These are phyloP conservation scores for Myotisia sp. DNA, from an alignment of 2,329 filamentous ascomycete genomes.

Conservation along the genomic window DNA sequence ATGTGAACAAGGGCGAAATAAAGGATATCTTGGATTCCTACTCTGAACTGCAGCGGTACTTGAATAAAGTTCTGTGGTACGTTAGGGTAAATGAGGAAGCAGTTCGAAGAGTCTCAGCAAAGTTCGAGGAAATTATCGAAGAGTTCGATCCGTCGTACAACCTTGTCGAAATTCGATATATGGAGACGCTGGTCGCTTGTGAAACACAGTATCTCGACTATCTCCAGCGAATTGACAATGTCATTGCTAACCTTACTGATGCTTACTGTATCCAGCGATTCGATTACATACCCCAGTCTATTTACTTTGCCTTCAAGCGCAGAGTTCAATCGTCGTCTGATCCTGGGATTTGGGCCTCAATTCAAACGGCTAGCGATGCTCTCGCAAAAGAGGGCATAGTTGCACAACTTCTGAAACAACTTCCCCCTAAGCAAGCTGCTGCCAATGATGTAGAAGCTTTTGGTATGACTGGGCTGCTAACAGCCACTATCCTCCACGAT, in stretches of 20 bases:
- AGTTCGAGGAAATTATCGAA: neutral
- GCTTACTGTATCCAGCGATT: neutral
- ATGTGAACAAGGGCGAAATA: neutral
- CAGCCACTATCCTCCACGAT: too few species aligned
- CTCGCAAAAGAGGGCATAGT: too few species aligned
- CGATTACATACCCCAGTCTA: neutral
- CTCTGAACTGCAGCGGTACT: conserved; percentile 9
- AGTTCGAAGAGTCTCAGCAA: conserved; percentile 10
- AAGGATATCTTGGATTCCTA: conserved; percentile 1
- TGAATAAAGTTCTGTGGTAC: conserved; percentile 12
- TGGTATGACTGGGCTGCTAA: too few species aligned
- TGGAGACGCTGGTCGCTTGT: neutral
- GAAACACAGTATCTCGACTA: conserved; percentile 2
- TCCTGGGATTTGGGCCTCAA: too few species aligned
- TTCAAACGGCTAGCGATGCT: too few species aligned
- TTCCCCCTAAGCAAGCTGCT: too few species aligned
- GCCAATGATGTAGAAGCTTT: too few species aligned
- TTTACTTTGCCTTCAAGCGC: too few species aligned
- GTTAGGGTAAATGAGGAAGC: conserved; percentile 14
- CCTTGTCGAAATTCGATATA: neutral
- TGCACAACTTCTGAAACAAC: too few species aligned
- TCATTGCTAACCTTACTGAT: neutral
- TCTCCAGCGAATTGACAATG: neutral
- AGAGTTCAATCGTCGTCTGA: too few species aligned
- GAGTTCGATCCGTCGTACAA: neutral